Base-by-base conservation (phyloP, 2,329 filamentous ascomycete species). In the Coniosporium uncinatum region DNA sequence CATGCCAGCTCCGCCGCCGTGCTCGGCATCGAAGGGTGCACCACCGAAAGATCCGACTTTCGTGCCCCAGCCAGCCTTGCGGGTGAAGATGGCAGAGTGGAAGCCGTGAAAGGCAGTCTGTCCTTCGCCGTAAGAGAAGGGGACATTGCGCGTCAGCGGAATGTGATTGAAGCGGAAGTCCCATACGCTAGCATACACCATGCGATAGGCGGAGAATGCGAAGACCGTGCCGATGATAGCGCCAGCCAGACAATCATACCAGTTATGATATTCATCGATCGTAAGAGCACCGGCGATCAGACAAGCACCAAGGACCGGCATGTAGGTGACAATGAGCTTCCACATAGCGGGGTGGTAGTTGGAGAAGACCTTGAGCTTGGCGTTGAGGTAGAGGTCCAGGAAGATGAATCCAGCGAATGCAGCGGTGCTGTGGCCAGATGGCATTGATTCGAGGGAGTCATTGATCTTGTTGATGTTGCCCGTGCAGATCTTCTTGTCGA, bases 321-420 rank as follows among this genome's bases (percentile, higher is more conserved):
- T 71, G 52, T 83, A 84, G 19, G 79, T 66, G 14, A 70, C 73
- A 22, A 83, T 67, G 13, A 87, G 62, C 63, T 88, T 88, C 84
- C 83, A 88, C 73, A 86, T 79, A 13, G 79, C 70, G 0, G 84
- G 78, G 54, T 87, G 83, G 56, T 84, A 83, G 66, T 86, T 83
- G 47, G 76, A 67, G 51, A 81, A 87, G 42, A 87, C 75, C 70
- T 88, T 88, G 49, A 89, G 71, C 66, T 88, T 88, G 37, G 81
- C 84, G 58, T 88, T 88, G 35, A 89, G 75, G 64, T 88, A 89
- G 2, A 88, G 67, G 49, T 74, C 83, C 3, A 88, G 64, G 55
- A 77, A 88, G 18, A 85, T 71, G 50, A 86, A 83, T 4, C 82
- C 83, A 0, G 80, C 81, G 44, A 87, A 88, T 0, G 82, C 83